phyloP scores from a whole-genome alignment of 768 basidiomycete species.

The Amanita jacksonii region DNA sequence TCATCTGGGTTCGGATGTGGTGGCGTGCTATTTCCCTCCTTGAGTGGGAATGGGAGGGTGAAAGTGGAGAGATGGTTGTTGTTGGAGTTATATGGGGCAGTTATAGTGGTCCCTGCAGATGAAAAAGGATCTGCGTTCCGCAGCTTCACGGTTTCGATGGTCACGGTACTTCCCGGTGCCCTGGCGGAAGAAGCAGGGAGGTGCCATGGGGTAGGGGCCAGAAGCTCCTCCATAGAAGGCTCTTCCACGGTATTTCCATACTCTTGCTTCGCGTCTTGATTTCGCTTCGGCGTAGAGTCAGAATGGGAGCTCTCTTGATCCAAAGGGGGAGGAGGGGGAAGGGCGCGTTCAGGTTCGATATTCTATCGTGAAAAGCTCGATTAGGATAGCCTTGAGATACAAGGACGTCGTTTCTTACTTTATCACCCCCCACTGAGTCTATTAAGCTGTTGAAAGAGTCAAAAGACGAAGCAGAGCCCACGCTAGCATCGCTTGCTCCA shows the following conservation, averaged over 20 bases:
- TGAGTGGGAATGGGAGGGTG: background rate
- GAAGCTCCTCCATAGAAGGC: background rate
- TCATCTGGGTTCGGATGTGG: background rate
- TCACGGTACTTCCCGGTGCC: background rate
- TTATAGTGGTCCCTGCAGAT: background rate
- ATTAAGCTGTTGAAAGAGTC: background rate
- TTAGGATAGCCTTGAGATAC: background rate
- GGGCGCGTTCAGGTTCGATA: too few relatives aligned
- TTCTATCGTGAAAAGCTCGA: background rate
- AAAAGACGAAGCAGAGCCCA: background rate
- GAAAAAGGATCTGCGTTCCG: background rate
- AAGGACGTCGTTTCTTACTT: background rate
- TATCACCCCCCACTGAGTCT: background rate
- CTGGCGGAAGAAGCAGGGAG: background rate
- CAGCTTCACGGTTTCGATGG: background rate
- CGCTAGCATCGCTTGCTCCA: background rate
- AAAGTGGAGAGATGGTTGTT: background rate
- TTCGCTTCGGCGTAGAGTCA: background rate
- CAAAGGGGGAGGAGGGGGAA: too few relatives aligned
- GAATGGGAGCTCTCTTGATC: background rate
- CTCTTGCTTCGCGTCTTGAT: background rate
- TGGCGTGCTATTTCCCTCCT: background rate
- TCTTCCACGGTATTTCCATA: too few relatives aligned
- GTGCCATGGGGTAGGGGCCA: background rate
- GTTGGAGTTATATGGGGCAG: background rate